These are phyloP conservation scores for Tuber magnatum DNA, from an alignment of 495 filamentous ascomycete species.

Conservation along the genomic window DNA sequence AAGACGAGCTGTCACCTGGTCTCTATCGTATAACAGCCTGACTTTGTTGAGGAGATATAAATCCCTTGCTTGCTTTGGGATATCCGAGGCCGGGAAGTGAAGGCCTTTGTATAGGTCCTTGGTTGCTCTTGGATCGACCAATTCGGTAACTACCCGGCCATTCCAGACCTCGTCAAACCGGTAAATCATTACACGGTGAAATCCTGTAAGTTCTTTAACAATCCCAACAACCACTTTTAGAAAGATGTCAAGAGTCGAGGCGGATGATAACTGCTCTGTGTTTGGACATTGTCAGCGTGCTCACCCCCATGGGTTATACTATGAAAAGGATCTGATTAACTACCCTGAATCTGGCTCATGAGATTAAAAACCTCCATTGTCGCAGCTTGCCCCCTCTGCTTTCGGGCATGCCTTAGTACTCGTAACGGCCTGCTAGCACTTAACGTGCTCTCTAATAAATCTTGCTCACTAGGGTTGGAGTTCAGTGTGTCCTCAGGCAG, in stretches of 20 bases:
- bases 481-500: conserved; percentile 67
- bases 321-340: neutral
- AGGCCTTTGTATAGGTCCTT: conserved; percentile 84
- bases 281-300: conserved; percentile 6
- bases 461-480: conserved; percentile 61
- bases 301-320: neutral
- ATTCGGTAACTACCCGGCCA: conserved; percentile 77
- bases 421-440: conserved; percentile 69
- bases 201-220: conserved; percentile 81
- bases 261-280: conserved; percentile 60
- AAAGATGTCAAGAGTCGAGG: conserved; percentile 59
- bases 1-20: conserved; percentile 67
- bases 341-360: conserved; percentile 68
- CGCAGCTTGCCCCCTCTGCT: conserved; percentile 72
- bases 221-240: conserved; percentile 69
- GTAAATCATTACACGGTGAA: conserved; percentile 89
- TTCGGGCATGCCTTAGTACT: conserved; percentile 68
- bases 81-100: conserved; percentile 86
- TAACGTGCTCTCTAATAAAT: conserved; percentile 65
- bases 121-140: conserved; percentile 72
- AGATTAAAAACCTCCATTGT: conserved; percentile 93
- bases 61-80: conserved; percentile 76
- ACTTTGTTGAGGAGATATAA: conserved; percentile 77
- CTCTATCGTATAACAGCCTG: conserved; percentile 67
- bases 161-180: conserved; percentile 82